phyloP scores from a whole-genome alignment of 2,329 filamentous ascomycete genomes.

The Orbilia quercus region DNA sequence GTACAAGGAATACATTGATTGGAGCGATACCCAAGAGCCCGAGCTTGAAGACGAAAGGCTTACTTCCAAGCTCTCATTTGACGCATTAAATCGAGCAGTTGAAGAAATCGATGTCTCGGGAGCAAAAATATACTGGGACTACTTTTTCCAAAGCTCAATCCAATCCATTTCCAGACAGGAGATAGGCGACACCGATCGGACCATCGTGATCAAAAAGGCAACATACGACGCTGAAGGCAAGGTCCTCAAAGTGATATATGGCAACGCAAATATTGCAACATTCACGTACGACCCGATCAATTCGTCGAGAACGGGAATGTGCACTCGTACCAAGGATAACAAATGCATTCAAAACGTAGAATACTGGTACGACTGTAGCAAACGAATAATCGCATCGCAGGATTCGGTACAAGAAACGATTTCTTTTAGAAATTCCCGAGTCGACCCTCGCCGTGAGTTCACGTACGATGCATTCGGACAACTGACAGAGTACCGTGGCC shows the following conservation, averaged over 20 bases:
- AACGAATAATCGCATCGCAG: slow-evolving; percentile 2
- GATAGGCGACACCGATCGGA: no score
- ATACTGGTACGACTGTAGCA: slow-evolving; percentile 15
- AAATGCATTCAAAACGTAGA: background rate
- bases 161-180: no score
- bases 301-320: background rate
- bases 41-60: background rate
- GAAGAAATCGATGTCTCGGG: background rate
- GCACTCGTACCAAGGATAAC: no score
- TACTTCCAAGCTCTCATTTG: background rate
- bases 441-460: slow-evolving; percentile 52
- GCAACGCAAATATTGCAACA: slow-evolving; percentile 27
- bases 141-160: no score
- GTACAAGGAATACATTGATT: slow-evolving; percentile 20
- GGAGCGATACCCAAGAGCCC: background rate
- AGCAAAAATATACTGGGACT: no score
- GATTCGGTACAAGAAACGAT: slow-evolving; percentile 57
- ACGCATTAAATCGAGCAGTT: slow-evolving; percentile 7
- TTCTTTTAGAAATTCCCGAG: slow-evolving; percentile 57
- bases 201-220: no score
- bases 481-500: slow-evolving; percentile 28
- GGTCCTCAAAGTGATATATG: background rate
- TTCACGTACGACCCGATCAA: slow-evolving; percentile 34
- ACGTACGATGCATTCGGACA: slow-evolving; percentile 41
- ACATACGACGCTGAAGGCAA: background rate